Evolutionary conservation across 176 grass and related monocot genomes (phyloP).

Genomic region (Raddia guianensis): DNA sequence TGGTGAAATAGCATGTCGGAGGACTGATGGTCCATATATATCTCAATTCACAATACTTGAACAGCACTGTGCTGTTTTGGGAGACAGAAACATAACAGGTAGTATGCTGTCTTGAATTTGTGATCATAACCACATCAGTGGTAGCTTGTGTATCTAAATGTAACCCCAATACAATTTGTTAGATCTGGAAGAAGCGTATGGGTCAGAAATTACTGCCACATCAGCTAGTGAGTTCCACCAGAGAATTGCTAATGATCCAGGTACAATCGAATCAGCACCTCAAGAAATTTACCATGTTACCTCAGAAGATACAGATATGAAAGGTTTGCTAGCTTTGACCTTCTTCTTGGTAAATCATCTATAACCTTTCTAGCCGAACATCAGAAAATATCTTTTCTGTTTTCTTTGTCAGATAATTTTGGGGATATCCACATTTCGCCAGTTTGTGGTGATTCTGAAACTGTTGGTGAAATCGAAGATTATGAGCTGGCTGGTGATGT

Average conservation of each 20-base stretch:
- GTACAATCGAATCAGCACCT: constrained; percentile 32
- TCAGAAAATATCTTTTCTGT: not conserved
- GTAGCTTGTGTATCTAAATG: constrained; percentile 11
- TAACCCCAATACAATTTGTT: constrained; percentile 21
- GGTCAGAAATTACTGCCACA: constrained; percentile 14
- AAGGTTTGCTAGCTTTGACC: constrained; percentile 47
- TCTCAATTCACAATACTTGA: constrained; percentile 50
- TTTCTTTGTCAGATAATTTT: constrained; percentile 28
- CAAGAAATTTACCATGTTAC: constrained; percentile 18
- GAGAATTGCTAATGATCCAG: constrained; percentile 15
- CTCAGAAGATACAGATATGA: constrained; percentile 38
- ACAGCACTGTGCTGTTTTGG: constrained; percentile 42
- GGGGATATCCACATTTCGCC: constrained; percentile 30
- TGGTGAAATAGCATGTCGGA: constrained; percentile 30
- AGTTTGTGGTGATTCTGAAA: constrained; percentile 30
- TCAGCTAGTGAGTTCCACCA: constrained; percentile 8
- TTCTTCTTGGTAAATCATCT: not conserved
- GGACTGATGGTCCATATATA: constrained; percentile 16
- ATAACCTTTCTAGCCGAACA: constrained; percentile 3
- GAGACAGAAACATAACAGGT: constrained; percentile 35
- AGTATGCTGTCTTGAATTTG: constrained; percentile 35
- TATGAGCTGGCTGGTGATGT: constrained; percentile 30
- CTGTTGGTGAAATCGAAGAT: constrained; percentile 35
- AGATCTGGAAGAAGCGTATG: constrained; percentile 30
- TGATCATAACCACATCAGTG: constrained; percentile 23